A percentile compares a stretch with the other conserved stretches of the same genome.
Conservation (phyloP, 2,329 filamentous ascomycete genomes). For the Claviceps purpurea region DNA sequence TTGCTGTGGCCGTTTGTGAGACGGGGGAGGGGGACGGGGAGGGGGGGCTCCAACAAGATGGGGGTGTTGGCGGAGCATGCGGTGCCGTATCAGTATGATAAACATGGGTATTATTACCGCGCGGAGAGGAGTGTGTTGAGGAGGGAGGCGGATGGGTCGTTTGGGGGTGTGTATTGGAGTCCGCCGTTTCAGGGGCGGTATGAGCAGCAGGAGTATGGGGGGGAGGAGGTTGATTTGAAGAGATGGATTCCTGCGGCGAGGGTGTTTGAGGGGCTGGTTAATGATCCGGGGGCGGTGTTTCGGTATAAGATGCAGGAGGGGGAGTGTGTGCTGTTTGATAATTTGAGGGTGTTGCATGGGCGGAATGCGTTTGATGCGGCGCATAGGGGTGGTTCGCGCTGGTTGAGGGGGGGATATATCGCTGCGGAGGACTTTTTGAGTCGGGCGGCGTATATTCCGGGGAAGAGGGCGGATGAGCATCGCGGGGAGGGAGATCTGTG, state of each 20-base stretch:
- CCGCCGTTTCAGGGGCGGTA: constrained; percentile 64
- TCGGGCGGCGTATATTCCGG: constrained; percentile 18
- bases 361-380: constrained; percentile 56
- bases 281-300: constrained; percentile 44
- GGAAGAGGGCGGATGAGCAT: constrained; percentile 9
- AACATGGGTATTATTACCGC: constrained; percentile 50
- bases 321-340: constrained; percentile 90
- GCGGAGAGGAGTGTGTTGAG: constrained; percentile 36
- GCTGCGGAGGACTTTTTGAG: constrained; percentile 35
- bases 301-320: constrained; percentile 64
- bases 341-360: constrained; percentile 73
- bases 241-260: constrained; percentile 36
- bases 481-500: constrained; percentile 13
- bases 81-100: constrained; percentile 57
- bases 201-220: not conserved
- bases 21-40: too few species aligned
- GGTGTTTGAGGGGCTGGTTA: constrained; percentile 45
- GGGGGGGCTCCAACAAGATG: not conserved
- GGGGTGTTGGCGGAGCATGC: constrained; percentile 7
- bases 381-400: constrained; percentile 48
- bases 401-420: constrained; percentile 79
- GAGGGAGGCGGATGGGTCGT: constrained; percentile 2
- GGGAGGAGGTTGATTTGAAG: constrained; percentile 9
- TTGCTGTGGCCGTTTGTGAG: constrained; percentile 16
- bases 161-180: constrained; percentile 43